Conservation (phyloP, 768 basidiomycete species). For the Termitomyces sp. region DNA sequence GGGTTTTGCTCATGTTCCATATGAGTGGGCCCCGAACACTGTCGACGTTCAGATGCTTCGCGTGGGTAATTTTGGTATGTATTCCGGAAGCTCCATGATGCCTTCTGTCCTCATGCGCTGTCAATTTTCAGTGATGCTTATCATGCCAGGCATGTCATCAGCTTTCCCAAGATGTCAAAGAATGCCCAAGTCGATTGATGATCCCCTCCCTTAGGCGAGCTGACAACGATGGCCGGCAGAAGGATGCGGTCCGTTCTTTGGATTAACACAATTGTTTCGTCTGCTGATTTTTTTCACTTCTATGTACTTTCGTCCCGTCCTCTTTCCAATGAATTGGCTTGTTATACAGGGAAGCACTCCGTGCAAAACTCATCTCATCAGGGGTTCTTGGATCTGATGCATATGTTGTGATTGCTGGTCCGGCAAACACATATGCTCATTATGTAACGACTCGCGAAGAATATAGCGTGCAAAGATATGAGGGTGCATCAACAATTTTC, state of each 20-base stretch:
- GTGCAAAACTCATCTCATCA: conserved; percentile 55
- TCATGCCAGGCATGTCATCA: conserved; percentile 51
- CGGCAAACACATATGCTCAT: conserved; percentile 78
- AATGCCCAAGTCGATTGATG: conserved; percentile 2
- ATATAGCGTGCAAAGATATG: conserved; percentile 70
- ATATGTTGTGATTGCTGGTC: conserved; percentile 73
- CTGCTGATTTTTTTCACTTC: conserved; percentile 13
- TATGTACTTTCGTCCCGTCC: background rate
- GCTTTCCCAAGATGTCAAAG: background rate
- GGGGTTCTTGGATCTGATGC: conserved; percentile 61
- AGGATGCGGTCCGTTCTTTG: conserved; percentile 50
- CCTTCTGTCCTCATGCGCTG: conserved; percentile 3
- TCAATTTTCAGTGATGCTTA: conserved; percentile 47
- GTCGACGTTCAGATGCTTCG: conserved; percentile 78
- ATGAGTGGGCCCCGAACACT: conserved; percentile 68
- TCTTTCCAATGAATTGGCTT: background rate
- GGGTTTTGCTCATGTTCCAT: conserved; percentile 64
- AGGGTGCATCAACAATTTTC: conserved; percentile 77
- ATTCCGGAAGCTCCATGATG: background rate
- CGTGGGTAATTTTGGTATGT: conserved; percentile 59
- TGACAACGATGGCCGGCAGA: conserved; percentile 80
- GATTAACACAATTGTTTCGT: conserved; percentile 4
- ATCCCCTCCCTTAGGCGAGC: conserved; percentile 41
- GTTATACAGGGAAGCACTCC: conserved; percentile 53
- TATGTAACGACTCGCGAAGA: conserved; percentile 72